A percentile compares a stretch with the other conserved stretches of the same genome.
These are phyloP conservation scores for Selaginella moellendorffii DNA, from an alignment of 75 land plant species.

Conservation along the genomic window DNA sequence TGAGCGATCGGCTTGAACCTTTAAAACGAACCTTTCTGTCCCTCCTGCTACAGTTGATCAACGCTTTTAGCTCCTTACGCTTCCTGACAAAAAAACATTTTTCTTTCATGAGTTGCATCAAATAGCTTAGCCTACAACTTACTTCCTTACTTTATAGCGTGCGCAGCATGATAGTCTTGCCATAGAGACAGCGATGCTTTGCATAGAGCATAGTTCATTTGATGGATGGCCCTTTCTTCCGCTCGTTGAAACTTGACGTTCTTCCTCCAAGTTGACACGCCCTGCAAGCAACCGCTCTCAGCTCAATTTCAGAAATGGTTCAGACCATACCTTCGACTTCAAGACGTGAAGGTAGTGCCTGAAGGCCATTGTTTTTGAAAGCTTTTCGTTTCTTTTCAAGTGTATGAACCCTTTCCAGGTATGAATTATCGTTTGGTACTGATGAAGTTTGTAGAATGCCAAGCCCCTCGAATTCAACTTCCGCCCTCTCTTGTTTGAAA, in stretches of 20 bases:
- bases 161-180: slow-evolving; percentile 10
- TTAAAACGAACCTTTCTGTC: neutral
- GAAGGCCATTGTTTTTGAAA: neutral
- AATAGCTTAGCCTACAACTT: neutral
- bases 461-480: neutral
- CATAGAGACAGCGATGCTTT: slow-evolving; percentile 30
- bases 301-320: neutral
- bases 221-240: slow-evolving; percentile 17
- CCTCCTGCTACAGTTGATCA: neutral
- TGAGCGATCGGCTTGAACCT: too few relatives aligned
- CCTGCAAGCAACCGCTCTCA: slow-evolving; percentile 13
- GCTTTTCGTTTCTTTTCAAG: neutral
- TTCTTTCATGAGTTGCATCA: neutral
- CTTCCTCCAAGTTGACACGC: slow-evolving; percentile 23
- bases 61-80: neutral
- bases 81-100: neutral
- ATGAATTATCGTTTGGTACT: neutral
- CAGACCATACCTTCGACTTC: neutral
- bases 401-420: slow-evolving; percentile 1
- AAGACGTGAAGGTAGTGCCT: slow-evolving; percentile 4
- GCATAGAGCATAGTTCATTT: slow-evolving; percentile 26
- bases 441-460: neutral
- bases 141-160: slow-evolving; percentile 2
- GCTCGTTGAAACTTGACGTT: slow-evolving; percentile 21
- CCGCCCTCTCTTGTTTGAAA: neutral